Base-by-base conservation (phyloP, 352 stramenopile genomes). In the Globisporangium ultimum region DNA sequence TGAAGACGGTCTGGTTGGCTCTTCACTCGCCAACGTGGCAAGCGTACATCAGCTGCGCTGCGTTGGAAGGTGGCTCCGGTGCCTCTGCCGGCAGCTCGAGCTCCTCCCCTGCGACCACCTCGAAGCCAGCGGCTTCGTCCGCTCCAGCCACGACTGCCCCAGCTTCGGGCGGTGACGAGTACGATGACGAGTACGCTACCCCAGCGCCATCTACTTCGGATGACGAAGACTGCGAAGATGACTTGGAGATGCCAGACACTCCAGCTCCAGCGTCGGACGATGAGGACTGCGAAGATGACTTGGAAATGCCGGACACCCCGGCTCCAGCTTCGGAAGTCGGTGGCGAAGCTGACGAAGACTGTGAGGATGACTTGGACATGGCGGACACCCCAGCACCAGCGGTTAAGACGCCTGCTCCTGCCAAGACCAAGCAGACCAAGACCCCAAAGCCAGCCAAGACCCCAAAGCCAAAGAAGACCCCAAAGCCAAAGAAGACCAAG, bases 11-110 rank as follows among this genome's bases (percentile, higher is more conserved):
- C 60, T 83, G 70, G 72, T 46, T 82, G 11, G 66, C 72, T 2
- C 48, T 83, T 1, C 72, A 81, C 56, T 60, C 58, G 22, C 28
- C 61, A n/a, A 61, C 63, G 40, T 76, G 73, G 73, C 76, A 80
- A 36, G 42, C 22, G 28, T 64, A 64, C 58, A 58, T 62, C n/a
- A 64, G 59, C 58, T 60, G 59, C 40, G 59, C 59, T 17, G 50
- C 58, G 20, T 15, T 64, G 28, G 42, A 46, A 2, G 56, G 56
- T 5, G 28, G 28, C 4, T 36, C 28, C 0, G 28, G 28, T 36
- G 28, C 28, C 0, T 36, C 28, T 10, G 28, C 28, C 28, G 28
- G 28, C 15, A 41, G 50, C n/a, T 58, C 49, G 24, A 28, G 48
- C 22, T 43, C 17, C 13, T 41, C 28, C 8, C 28, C 28, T 11